Evolutionary conservation across 2,329 filamentous ascomycete genomes (phyloP), one percentile per base, ranked within the genome.

Genomic region (Pleoardoris graminearum): DNA sequence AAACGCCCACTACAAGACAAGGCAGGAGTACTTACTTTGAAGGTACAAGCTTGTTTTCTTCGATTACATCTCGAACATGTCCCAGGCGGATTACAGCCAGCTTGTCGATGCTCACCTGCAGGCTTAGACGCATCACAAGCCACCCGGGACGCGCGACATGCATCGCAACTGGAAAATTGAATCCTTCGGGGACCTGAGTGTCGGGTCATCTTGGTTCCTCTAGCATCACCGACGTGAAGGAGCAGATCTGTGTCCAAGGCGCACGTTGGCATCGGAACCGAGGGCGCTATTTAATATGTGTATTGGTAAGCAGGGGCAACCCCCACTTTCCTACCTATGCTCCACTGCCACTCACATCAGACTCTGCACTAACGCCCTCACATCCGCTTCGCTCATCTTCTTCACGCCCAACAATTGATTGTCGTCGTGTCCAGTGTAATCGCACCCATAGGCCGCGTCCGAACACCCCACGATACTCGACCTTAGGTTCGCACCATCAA

Each of bases 351-450:
- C 41, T 45, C 19, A 45, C 29, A 45, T 25, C 11, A 25, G 5
- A 3, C 30, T n/a, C 11, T 45, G 14, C 29, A 45, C 29, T 19
- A 45, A 36, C 21, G 12, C 21, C 29, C 42, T 22, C 17, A 45
- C 7, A 11, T 45, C 42, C 14, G 2, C 19, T n/a, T 45, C 30
- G 6, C 19, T 45, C 42, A 35, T 45, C 19, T 35, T 7, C 19
- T 25, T 16, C 5, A 45, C 19, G 2, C 74, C 71, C 16, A 75
- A 57, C 54, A 75, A 48, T 29, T 69, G 62, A 48, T 75, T 76
- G 49, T 75, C 72, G 49, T 70, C 62, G 44, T 62, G 58, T 12
- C 50, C 48, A 16, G 60, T 66, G 54, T 71, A 71, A 41, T 72
- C 61, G 48, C 66, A 66, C 3, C 68, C 66, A 58, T 71, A 75